Evolutionary conservation across 2,329 filamentous ascomycete species (phyloP), one percentile per base, ranked within the genome.

Genomic region (Pleomassaria siparia): DNA sequence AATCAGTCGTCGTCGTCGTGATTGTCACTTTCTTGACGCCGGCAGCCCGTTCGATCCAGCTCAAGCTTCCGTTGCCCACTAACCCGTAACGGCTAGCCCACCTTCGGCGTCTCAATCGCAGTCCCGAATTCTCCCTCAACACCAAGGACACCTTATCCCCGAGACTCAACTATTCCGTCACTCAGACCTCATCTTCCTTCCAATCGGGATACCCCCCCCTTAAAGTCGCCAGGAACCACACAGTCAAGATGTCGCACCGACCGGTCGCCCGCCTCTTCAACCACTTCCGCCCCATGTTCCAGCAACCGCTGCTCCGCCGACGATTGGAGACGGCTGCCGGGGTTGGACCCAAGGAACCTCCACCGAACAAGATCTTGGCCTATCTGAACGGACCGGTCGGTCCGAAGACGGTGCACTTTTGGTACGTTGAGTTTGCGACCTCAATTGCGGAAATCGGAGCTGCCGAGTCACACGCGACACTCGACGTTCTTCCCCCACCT

Each of bases 381-480:
- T 83, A 95, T 80, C 75, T 71, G 73, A 74, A 77, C 62, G 73
- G 71, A 44, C 70, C 72, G 26, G 70, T 80, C 47, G 77, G 77
- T 7, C 74, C 75, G 43, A 76, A 80, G 86, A 99, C 94, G 53
- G 94, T 99, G 64, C 94, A 99, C 75, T 99, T 99, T 78, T 99
- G 94, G 92, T 92, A 78, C 10, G 35, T 37, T 20, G 20, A 37
- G 18, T 37, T 20, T 10, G 20, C 9, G 35, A 10, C 3, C n/a
- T 21, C 35, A 24, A 37, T 37, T 37, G 35, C 35, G n/a, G 18
- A 24, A 13, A 5, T 22, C 10, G 18, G 20, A 2, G 10, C 8
- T 9, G 6, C 10, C 8, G 30, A 37, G 40, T 42, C 44, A 44
- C 36, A 40, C 29, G 32, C 44, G 39, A 49, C 45, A 43, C 30